These are phyloP conservation scores for Leishmania braziliensis DNA, from an alignment of 208 protist species.

Conservation along the genomic window DNA sequence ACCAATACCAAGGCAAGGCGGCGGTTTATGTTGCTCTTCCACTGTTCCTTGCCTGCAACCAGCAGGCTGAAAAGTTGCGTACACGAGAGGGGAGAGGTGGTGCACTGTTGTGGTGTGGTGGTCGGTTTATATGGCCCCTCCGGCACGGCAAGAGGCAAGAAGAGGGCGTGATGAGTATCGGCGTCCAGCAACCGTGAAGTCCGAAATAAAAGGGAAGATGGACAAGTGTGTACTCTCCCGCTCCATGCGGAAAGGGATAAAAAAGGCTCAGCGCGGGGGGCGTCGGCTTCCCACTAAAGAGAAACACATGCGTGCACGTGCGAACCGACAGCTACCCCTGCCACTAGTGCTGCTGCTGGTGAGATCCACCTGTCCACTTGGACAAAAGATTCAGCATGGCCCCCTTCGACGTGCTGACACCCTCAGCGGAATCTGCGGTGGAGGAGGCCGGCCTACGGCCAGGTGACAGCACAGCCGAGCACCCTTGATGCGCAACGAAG, in stretches of 20 bases:
- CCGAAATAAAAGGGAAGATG: neutral
- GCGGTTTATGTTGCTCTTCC: neutral
- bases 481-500: slow-evolving; percentile 16
- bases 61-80: neutral
- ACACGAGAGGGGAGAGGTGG: neutral
- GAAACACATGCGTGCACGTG: neutral
- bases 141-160: neutral
- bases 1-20: neutral
- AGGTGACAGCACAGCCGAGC: neutral
- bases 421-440: neutral
- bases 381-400: slow-evolving; percentile 38
- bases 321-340: no score
- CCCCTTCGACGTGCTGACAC: neutral
- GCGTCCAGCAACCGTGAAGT: neutral
- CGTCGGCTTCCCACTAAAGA: neutral
- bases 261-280: neutral
- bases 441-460: neutral
- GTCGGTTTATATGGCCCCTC: neutral
- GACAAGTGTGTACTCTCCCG: neutral
- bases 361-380: slow-evolving; percentile 33
- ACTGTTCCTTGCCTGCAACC: no score
- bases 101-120: neutral
- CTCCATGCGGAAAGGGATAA: neutral
- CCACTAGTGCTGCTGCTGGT: neutral
- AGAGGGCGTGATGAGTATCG: neutral